These are phyloP conservation scores for Gracilaria domingensis DNA, from an alignment of 23 red algal species.

Conservation along the genomic window DNA sequence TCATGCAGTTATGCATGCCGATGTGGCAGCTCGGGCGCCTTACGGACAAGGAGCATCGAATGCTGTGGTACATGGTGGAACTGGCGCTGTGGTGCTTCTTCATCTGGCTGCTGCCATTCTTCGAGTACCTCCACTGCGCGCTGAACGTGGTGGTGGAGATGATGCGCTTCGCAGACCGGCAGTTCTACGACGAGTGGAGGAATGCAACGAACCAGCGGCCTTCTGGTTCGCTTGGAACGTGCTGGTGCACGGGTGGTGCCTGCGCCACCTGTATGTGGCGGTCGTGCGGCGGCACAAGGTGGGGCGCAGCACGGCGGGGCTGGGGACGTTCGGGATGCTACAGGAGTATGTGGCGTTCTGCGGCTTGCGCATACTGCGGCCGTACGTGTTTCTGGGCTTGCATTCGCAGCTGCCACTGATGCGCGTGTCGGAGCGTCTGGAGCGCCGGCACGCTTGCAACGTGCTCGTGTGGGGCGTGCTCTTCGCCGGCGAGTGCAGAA, in stretches of 20 bases:
- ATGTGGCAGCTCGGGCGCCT: constrained; percentile 41
- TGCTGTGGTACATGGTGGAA: constrained; percentile 77
- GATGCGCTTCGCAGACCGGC: constrained; percentile 86
- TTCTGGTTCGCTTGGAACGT: constrained; percentile 95
- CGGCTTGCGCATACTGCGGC: constrained; percentile 80
- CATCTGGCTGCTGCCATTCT: constrained; percentile 90
- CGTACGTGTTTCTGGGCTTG: constrained; percentile 87
- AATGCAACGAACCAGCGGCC: constrained; percentile 81
- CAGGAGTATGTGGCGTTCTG: constrained; percentile 85
- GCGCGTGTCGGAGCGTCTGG: constrained; percentile 56
- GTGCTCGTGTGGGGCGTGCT: constrained; percentile 89
- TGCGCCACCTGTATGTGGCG: constrained; percentile 93
- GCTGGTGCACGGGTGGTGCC: constrained; percentile 90
- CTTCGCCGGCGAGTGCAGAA: constrained; percentile 82
- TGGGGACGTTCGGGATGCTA: constrained; percentile 86
- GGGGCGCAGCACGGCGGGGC: constrained; percentile 54
- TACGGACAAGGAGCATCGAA: constrained; percentile 31
- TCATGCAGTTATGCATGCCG: constrained; percentile 88
- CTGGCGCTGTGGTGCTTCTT: too few species aligned
- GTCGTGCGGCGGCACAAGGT: constrained; percentile 55
- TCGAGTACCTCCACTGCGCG: constrained; percentile 87
- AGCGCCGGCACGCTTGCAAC: constrained; percentile 75
- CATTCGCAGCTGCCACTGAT: constrained; percentile 87
- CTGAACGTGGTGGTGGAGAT: constrained; percentile 86
- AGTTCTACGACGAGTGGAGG: constrained; percentile 96